A percentile compares a stretch with the other conserved stretches of the same genome.
Evolutionary conservation across 1,139 yeast species (phyloP).

Genomic region (Waltiozyma sp.): DNA sequence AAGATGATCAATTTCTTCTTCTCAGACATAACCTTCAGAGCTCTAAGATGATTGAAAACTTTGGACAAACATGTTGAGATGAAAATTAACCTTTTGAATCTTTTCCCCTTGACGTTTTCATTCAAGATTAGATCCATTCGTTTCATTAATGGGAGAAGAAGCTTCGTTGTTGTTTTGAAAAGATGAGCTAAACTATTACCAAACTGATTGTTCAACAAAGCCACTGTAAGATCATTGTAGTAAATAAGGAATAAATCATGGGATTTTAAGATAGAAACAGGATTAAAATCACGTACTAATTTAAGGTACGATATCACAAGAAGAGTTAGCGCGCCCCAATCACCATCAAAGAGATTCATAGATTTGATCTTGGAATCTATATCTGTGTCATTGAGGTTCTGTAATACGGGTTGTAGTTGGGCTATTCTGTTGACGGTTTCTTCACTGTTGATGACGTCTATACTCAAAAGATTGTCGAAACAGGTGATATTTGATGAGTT

Average conservation of each 20-base stretch:
- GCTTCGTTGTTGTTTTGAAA: conserved; percentile 30
- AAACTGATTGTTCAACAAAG: conserved; percentile 39
- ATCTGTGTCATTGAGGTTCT: conserved; percentile 9
- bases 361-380: conserved; percentile 24
- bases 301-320: conserved; percentile 39
- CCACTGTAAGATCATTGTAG: conserved; percentile 43
- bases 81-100: conserved; percentile 20
- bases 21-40: conserved; percentile 12
- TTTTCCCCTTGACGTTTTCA: conserved; percentile 22
- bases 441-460: conserved; percentile 3
- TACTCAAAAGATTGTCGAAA: conserved; percentile 2
- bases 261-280: conserved; percentile 43
- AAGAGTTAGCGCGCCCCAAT: conserved; percentile 44
- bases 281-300: conserved; percentile 45
- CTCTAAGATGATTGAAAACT: conserved; percentile 15
- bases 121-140: conserved; percentile 38
- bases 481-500: neutral
- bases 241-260: conserved; percentile 48
- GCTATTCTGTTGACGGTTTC: conserved; percentile 9
- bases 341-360: conserved; percentile 27
- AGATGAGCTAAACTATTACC: conserved; percentile 40
- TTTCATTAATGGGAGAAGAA: conserved; percentile 39
- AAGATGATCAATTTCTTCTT: conserved; percentile 45
- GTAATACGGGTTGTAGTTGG: conserved; percentile 6
- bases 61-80: conserved; percentile 16